phyloP scores from a whole-genome alignment of 2,329 filamentous ascomycete genomes.

The Trichocomaceae sp. region DNA sequence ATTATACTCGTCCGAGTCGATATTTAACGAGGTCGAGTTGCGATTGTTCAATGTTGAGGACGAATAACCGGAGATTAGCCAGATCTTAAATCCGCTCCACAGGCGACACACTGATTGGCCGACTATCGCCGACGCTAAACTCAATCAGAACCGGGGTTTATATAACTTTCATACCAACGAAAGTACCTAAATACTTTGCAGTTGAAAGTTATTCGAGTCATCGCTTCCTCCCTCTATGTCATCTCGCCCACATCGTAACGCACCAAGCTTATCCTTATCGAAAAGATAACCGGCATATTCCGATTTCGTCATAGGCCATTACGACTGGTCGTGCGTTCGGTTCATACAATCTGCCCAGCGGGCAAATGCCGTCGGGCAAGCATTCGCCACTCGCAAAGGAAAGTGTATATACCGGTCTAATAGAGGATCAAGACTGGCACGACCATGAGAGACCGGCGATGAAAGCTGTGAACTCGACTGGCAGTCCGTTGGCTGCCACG shows the following conservation, averaged over 20 bases:
- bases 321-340: too few species aligned
- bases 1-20: neutral
- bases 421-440: slow-evolving; percentile 20
- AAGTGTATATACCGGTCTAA: slow-evolving; percentile 6
- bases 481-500: slow-evolving; percentile 17
- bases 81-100: slow-evolving; percentile 5
- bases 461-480: slow-evolving; percentile 24
- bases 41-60: too few species aligned
- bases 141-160: neutral
- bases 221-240: neutral
- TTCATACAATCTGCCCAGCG: slow-evolving; percentile 19
- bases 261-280: neutral
- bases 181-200: too few species aligned
- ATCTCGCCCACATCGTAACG: neutral
- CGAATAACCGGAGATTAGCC: slow-evolving; percentile 8
- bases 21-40: neutral
- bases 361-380: slow-evolving; percentile 17
- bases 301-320: too few species aligned
- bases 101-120: neutral
- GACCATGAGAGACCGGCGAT: slow-evolving; percentile 29
- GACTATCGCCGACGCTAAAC: neutral
- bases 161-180: too few species aligned
- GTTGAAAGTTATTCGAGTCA: neutral
- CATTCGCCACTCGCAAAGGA: slow-evolving; percentile 16
- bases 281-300: neutral